Percentiles rank a stretch among this genome's conserved stretches.
Evolutionary conservation across 257 asterid genomes (phyloP).

Genomic region (Jasminum sambac): DNA sequence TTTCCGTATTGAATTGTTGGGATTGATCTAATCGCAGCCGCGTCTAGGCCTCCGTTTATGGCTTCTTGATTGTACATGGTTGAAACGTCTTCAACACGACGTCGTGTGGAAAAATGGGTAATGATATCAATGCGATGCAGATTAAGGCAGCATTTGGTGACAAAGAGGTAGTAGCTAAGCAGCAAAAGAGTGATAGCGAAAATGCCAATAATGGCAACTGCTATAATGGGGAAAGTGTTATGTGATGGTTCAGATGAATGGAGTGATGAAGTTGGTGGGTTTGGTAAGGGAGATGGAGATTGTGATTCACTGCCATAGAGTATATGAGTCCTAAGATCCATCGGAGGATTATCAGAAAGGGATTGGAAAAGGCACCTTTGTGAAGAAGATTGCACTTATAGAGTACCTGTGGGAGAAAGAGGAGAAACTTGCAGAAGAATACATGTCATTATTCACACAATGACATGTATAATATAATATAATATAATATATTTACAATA

Average conservation of each 20-base stretch:
- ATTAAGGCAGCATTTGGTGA: slow-evolving; percentile 82
- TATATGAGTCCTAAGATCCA: slow-evolving; percentile 37
- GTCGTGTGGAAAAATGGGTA: slow-evolving; percentile 48
- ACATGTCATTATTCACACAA: too few species aligned
- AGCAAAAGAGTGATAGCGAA: slow-evolving; percentile 71
- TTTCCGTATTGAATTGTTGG: slow-evolving; percentile 58
- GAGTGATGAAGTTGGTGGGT: slow-evolving; percentile 34
- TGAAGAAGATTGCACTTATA: too few species aligned
- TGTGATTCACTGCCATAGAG: slow-evolving; percentile 23
- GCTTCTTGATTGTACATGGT: slow-evolving; percentile 33
- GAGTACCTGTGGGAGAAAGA: too few species aligned
- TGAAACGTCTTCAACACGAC: slow-evolving; percentile 35
- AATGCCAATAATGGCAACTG: slow-evolving; percentile 80
- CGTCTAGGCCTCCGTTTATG: slow-evolving; percentile 60
- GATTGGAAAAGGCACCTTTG: too few species aligned
- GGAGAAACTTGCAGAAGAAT: too few species aligned
- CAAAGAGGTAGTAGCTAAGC: slow-evolving; percentile 82
- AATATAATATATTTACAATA: too few species aligned
- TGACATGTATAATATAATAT: too few species aligned
- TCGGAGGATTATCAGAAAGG: background rate
- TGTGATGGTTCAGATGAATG: slow-evolving; percentile 35
- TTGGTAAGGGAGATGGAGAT: slow-evolving; percentile 30
- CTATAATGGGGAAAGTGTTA: slow-evolving; percentile 73
- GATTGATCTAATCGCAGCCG: slow-evolving; percentile 60
- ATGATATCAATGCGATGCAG: slow-evolving; percentile 73